phyloP scores from a whole-genome alignment of 2,329 filamentous ascomycete genomes.

The Verticillium alfalfae region DNA sequence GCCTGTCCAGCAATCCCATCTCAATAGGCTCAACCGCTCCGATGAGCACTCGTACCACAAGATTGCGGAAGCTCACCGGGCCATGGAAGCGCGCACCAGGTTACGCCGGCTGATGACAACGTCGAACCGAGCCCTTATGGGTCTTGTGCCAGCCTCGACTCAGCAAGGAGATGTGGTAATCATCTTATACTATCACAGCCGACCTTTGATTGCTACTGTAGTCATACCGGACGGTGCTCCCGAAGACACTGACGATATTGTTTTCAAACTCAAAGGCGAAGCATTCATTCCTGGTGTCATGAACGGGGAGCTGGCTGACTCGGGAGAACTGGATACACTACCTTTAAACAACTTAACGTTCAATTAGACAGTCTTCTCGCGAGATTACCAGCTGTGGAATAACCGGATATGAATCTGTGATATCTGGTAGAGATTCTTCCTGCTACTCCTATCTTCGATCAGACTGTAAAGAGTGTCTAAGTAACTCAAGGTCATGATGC shows the following conservation, averaged over 20 bases:
- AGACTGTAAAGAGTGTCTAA: no score
- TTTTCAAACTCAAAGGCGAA: background rate
- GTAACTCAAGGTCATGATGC: no score
- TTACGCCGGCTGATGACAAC: background rate
- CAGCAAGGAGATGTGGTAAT: conserved; percentile 2
- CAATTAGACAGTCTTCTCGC: no score
- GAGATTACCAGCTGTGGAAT: no score
- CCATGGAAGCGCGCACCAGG: conserved; percentile 1
- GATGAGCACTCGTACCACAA: background rate
- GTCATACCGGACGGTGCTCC: background rate
- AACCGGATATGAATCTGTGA: no score
- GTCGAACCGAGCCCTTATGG: background rate
- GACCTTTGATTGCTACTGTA: background rate
- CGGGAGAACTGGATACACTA: no score
- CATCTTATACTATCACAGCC: background rate
- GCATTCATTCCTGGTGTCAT: background rate
- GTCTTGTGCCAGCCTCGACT: background rate
- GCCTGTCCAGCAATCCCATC: background rate
- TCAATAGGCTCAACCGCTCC: background rate
- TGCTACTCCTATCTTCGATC: no score
- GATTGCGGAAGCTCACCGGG: background rate
- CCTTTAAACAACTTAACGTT: no score
- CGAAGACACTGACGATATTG: background rate
- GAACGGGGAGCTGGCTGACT: background rate
- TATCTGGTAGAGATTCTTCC: no score